These are phyloP conservation scores for Phyllosticta paracitricarpa DNA, from an alignment of 2,329 filamentous ascomycete genomes.

Conservation along the genomic window DNA sequence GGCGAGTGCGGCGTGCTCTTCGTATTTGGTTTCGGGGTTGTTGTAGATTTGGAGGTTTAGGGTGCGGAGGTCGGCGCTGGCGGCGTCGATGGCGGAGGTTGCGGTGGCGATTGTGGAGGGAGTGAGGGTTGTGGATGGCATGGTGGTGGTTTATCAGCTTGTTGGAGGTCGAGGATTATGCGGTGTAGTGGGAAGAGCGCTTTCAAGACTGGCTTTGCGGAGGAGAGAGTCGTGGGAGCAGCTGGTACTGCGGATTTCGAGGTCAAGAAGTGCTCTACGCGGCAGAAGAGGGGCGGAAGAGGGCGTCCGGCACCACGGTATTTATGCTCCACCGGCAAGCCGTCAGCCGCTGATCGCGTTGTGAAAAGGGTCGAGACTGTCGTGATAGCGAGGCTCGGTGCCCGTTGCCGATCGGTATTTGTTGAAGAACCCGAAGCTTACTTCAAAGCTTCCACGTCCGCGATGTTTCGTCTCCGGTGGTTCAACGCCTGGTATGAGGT, in stretches of 20 bases:
- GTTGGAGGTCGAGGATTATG: no score
- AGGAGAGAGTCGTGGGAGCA: no score
- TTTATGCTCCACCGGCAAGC: not conserved
- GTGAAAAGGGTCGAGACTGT: not conserved
- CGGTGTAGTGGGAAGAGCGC: no score
- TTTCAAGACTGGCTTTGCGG: no score
- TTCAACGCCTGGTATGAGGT: not conserved
- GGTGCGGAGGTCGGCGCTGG: constrained; percentile 1
- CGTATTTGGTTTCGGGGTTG: constrained; percentile 40
- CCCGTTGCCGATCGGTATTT: not conserved
- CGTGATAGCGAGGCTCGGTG: not conserved
- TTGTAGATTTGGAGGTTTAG: constrained; percentile 33
- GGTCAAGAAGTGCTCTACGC: no score
- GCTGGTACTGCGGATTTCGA: no score
- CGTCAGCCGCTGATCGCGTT: not conserved
- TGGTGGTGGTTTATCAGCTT: not conserved
- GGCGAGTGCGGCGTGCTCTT: constrained; percentile 42
- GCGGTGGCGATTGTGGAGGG: not conserved
- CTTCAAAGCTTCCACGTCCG: not conserved
- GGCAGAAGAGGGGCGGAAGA: not conserved
- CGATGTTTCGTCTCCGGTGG: not conserved
- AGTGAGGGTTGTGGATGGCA: not conserved
- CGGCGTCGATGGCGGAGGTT: not conserved
- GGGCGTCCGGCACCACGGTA: not conserved
- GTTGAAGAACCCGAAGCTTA: not conserved